Evolutionary conservation across 768 basidiomycete species (phyloP), one percentile per base, ranked within the genome.

Genomic region (Suillus cothurnatus): DNA sequence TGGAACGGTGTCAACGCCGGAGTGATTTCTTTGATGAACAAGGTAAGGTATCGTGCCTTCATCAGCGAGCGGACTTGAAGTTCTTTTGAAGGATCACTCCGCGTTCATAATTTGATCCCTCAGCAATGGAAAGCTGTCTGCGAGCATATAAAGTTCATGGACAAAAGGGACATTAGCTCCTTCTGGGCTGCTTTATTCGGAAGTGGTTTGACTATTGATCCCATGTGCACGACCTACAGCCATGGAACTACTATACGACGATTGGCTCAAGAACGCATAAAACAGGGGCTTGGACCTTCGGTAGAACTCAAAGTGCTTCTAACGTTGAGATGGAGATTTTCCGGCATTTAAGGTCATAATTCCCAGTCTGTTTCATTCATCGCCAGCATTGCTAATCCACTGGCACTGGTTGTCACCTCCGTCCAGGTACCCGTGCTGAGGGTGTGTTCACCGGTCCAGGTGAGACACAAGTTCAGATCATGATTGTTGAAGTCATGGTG

Each of bases 1-100:
- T 72, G 21, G 56, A 66, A 50, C 56, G 34, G 38, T 74, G 72
- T 65, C 38, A 43, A 21, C 45, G 60, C n/a, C 61, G 23, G 19
- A 26, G 28, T 41, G 45, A 62, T 21, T 65, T 50, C 36, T 61
- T 65, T 50, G 60, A 52, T 6, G 60, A 65, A 28, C 23, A 62
- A 45, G 64, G 64, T 65, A 47, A 36, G 47, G 11, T 12, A 6
- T 53, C 19, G 31, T 11, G 19, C 7, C 52, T 53, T 31, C 21
- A 32, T 31, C 52, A 53, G 11, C 31, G 5, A 21, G 31, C 11
- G 4, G 9, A 21, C 21, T 21, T 32, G 4, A 31, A 19, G 5
- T 32, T 11, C 1, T 12, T 21, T 52, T 21, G 0, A 53, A 53
- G 52, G 52, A 21, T 31, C 19, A 31, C 52, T 53, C 5, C 52